A percentile compares a stretch with the other conserved stretches of the same genome.
Evolutionary conservation across 140 eudicot species (phyloP).

Genomic region (Cichorium intybus): DNA sequence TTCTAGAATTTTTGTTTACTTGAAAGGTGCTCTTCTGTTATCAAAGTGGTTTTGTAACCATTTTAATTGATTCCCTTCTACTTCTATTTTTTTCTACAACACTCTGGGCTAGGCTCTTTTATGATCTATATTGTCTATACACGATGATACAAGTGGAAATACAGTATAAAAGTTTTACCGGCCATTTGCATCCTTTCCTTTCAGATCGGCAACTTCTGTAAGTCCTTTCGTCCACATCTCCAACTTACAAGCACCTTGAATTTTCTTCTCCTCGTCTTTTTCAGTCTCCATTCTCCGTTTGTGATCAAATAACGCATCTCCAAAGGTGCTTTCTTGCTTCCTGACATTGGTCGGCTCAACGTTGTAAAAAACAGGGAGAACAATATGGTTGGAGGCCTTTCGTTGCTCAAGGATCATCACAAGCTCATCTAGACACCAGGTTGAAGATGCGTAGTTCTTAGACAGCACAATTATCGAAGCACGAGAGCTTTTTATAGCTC

Average conservation of each 20-base stretch:
- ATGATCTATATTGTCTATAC: too few species aligned
- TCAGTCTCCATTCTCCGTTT: not conserved
- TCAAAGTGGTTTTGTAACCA: too few species aligned
- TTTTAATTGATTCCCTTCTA: too few species aligned
- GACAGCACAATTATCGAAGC: not conserved
- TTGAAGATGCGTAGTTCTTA: not conserved
- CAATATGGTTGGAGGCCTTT: not conserved
- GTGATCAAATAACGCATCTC: not conserved
- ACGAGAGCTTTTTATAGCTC: not conserved
- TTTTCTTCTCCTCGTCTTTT: not conserved
- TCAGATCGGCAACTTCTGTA: not conserved
- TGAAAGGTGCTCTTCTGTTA: too few species aligned
- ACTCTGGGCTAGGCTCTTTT: too few species aligned
- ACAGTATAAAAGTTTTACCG: not conserved
- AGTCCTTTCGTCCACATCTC: not conserved
- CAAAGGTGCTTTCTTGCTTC: not conserved
- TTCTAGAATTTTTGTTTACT: too few species aligned
- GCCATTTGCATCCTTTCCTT: not conserved
- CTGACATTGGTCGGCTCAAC: not conserved
- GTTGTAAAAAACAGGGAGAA: not conserved
- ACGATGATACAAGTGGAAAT: not conserved
- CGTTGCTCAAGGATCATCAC: not conserved
- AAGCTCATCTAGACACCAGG: not conserved
- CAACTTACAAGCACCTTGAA: not conserved
- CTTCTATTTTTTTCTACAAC: too few species aligned